Evolutionary conservation across 371 early-diverging fungal genomes (phyloP).

Genomic region (Homolaphlyctis polyrhiza): DNA sequence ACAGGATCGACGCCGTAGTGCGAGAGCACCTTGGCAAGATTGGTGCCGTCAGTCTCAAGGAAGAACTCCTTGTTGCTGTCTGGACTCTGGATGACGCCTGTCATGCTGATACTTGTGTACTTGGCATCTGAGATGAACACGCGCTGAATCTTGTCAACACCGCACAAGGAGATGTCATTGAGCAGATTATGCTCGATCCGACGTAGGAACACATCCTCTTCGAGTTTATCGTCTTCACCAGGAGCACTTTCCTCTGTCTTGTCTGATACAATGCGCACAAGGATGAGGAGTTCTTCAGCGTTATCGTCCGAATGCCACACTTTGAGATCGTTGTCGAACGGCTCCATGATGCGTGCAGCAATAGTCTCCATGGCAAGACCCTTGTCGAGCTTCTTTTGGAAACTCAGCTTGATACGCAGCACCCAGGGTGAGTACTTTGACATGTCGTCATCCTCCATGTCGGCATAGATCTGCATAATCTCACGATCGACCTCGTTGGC

Average conservation of each 20-base stretch:
- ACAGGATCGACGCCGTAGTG: slow-evolving; percentile 77
- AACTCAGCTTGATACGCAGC: slow-evolving; percentile 87
- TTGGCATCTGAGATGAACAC: slow-evolving; percentile 89
- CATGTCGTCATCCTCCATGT: slow-evolving; percentile 69
- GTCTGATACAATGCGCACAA: slow-evolving; percentile 67
- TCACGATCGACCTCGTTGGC: slow-evolving; percentile 90
- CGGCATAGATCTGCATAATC: slow-evolving; percentile 87
- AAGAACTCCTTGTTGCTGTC: slow-evolving; percentile 68
- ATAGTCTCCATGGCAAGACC: slow-evolving; percentile 80
- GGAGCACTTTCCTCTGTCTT: slow-evolving; percentile 59
- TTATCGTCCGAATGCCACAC: slow-evolving; percentile 92
- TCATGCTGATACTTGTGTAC: slow-evolving; percentile 34
- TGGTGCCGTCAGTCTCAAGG: slow-evolving; percentile 97
- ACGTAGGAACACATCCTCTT: slow-evolving; percentile 89
- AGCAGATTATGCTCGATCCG: slow-evolving; percentile 82
- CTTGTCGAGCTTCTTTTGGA: slow-evolving; percentile 80
- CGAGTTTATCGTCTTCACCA: slow-evolving; percentile 45
- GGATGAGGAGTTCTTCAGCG: slow-evolving; percentile 80
- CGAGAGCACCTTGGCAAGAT: slow-evolving; percentile 83
- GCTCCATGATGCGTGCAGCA: slow-evolving; percentile 56
- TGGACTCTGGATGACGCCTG: slow-evolving; percentile 62
- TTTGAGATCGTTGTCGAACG: slow-evolving; percentile 71
- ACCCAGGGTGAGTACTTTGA: slow-evolving; percentile 89
- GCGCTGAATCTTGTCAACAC: slow-evolving; percentile 83
- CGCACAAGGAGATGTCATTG: slow-evolving; percentile 81